A percentile compares a stretch with the other conserved stretches of the same genome.
Evolutionary conservation across 2,329 filamentous ascomycete genomes (phyloP).

Genomic region (Rugonectria rugulosa): DNA sequence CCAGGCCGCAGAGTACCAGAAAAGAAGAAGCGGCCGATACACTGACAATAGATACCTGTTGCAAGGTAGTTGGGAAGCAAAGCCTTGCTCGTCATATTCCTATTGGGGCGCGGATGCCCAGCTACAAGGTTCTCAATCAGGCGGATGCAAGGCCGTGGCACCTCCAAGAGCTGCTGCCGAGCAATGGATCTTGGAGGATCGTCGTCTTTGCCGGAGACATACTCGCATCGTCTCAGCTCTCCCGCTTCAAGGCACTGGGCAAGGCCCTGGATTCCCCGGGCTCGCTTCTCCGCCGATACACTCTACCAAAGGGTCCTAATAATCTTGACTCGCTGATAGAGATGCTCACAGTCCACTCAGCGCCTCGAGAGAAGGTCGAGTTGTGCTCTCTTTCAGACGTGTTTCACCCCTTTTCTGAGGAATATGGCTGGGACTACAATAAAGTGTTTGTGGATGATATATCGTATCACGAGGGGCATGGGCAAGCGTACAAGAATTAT

Average conservation of each 20-base stretch:
- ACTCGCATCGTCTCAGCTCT: conserved; percentile 49
- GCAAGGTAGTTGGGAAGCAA: conserved; percentile 30
- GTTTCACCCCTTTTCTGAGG: conserved; percentile 55
- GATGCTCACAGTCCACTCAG: conserved; percentile 66
- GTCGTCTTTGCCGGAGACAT: conserved; percentile 70
- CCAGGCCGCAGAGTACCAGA: no score
- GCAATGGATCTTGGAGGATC: conserved; percentile 66
- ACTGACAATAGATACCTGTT: no score
- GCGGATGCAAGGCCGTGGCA: conserved; percentile 63
- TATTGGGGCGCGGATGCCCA: conserved; percentile 65
- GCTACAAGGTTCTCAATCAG: conserved; percentile 67
- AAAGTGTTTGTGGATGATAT: conserved; percentile 64
- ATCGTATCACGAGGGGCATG: conserved; percentile 61
- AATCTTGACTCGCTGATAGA: conserved; percentile 56
- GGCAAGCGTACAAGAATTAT: conserved; percentile 61
- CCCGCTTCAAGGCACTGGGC: conserved; percentile 57
- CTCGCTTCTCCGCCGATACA: conserved; percentile 52
- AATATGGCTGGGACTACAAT: conserved; percentile 62
- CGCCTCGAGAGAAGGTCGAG: conserved; percentile 57
- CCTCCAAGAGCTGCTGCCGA: conserved; percentile 62
- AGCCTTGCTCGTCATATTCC: conserved; percentile 49
- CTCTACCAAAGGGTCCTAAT: conserved; percentile 14
- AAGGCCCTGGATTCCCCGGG: conserved; percentile 44
- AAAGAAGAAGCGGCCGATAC: no score
- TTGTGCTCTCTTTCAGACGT: conserved; percentile 58